phyloP scores from a whole-genome alignment of 768 basidiomycete genomes.

The Punctularia strigosozonata region DNA sequence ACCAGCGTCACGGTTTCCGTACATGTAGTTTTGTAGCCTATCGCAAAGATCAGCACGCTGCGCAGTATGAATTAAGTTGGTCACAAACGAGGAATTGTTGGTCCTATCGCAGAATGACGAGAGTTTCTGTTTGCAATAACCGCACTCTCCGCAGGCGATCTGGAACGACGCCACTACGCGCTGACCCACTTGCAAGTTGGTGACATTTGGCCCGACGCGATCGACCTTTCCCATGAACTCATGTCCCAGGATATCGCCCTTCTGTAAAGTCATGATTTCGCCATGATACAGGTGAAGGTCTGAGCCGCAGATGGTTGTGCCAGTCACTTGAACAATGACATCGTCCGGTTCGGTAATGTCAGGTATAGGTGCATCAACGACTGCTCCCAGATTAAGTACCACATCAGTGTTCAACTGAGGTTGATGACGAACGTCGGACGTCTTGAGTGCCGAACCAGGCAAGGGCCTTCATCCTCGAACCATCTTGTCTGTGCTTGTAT shows the following conservation, averaged over 20 bases:
- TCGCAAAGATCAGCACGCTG: background rate
- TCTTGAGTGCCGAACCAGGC: constrained; percentile 53
- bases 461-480: constrained; percentile 53
- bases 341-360: constrained; percentile 66
- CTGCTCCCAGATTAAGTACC: constrained; percentile 24
- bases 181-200: constrained; percentile 46
- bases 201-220: constrained; percentile 52
- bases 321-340: constrained; percentile 65
- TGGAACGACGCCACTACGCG: constrained; percentile 75
- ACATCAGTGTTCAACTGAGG: constrained; percentile 24
- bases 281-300: constrained; percentile 58
- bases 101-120: constrained; percentile 68
- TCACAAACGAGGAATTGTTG: constrained; percentile 45
- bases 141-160: constrained; percentile 61
- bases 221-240: constrained; percentile 69
- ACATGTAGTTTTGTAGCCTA: constrained; percentile 45
- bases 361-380: constrained; percentile 37
- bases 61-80: background rate
- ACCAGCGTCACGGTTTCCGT: constrained; percentile 56
- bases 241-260: constrained; percentile 68
- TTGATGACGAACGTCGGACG: constrained; percentile 17
- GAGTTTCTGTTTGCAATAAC: constrained; percentile 62
- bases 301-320: constrained; percentile 63
- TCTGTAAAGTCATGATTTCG: constrained; percentile 55
- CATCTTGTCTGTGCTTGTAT: constrained; percentile 36